Percentiles rank a stretch among this genome's conserved stretches.
Evolutionary conservation across 306 rosid genomes (phyloP).

Genomic region (Sesbania bispinosa): DNA sequence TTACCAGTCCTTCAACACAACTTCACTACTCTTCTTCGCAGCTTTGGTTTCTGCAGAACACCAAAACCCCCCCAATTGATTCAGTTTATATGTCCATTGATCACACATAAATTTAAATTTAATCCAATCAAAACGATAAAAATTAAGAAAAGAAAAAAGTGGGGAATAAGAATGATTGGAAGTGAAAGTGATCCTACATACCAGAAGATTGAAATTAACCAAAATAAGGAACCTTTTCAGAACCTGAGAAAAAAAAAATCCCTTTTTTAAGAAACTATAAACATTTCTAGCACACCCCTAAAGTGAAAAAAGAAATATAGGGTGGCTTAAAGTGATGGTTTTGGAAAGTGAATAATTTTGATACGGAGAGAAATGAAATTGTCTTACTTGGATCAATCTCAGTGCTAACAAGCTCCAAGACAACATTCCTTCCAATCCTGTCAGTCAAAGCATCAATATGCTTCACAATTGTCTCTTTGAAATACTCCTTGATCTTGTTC

Average conservation of each 20-base stretch:
- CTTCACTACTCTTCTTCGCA: constrained; percentile 67
- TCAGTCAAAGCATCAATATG: constrained; percentile 73
- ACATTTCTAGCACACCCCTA: no score
- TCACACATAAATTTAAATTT: neutral
- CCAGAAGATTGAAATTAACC: no score
- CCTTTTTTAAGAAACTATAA: no score
- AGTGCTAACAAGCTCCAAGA: constrained; percentile 72
- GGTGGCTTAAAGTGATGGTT: no score
- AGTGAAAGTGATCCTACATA: neutral
- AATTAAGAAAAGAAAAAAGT: neutral
- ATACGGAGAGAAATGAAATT: no score
- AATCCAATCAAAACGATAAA: neutral
- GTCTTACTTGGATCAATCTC: constrained; percentile 83
- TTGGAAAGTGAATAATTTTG: no score
- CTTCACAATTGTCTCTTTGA: constrained; percentile 61
- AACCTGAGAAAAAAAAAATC: no score
- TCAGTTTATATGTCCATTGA: no score
- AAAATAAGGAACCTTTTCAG: no score
- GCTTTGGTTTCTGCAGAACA: constrained; percentile 49
- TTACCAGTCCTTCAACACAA: constrained; percentile 79
- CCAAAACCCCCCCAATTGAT: neutral
- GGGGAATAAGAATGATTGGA: neutral
- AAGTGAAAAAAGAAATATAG: no score
- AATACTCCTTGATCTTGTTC: constrained; percentile 82
- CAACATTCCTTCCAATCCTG: constrained; percentile 73